A percentile compares a stretch with the other conserved stretches of the same genome.
Conservation (phyloP, 177 flowering plant species). For the Vitis hybrid region DNA sequence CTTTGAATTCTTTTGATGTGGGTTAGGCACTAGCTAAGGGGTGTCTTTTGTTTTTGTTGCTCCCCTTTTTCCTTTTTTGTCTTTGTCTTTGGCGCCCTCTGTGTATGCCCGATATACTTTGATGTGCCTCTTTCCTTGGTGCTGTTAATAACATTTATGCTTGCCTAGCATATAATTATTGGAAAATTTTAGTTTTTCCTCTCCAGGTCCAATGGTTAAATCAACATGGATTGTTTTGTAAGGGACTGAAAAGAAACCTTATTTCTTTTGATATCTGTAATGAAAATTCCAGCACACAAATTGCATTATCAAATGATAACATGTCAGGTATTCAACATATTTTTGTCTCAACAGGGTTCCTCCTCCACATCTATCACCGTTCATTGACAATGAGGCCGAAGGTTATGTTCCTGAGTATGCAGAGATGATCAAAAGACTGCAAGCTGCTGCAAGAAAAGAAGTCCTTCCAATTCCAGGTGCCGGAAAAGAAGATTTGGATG, state of each 20-base stretch:
- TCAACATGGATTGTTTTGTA: too few relatives aligned
- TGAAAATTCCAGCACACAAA: background rate
- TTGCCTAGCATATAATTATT: too few relatives aligned
- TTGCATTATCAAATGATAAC: background rate
- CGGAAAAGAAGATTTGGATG: constrained; percentile 64
- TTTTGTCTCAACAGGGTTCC: constrained; percentile 52
- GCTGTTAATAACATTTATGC: too few relatives aligned
- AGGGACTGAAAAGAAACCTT: background rate
- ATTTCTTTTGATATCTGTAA: background rate
- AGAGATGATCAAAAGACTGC: constrained; percentile 65
- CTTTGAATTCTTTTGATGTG: too few relatives aligned
- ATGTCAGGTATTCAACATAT: background rate
- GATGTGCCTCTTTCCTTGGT: too few relatives aligned
- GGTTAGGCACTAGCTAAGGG: too few relatives aligned
- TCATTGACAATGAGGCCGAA: constrained; percentile 88
- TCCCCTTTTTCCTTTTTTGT: too few relatives aligned
- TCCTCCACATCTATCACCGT: constrained; percentile 96
- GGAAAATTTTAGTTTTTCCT: too few relatives aligned
- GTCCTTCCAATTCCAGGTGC: constrained; percentile 76
- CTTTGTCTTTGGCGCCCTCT: too few relatives aligned
- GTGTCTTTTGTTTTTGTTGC: too few relatives aligned
- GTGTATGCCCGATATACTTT: too few relatives aligned
- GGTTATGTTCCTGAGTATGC: constrained; percentile 97
- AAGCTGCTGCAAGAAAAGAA: constrained; percentile 76
- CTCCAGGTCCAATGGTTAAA: too few relatives aligned